Conservation (phyloP, 1,284 basidiomycete species). For the Ganoderma meredithae region DNA sequence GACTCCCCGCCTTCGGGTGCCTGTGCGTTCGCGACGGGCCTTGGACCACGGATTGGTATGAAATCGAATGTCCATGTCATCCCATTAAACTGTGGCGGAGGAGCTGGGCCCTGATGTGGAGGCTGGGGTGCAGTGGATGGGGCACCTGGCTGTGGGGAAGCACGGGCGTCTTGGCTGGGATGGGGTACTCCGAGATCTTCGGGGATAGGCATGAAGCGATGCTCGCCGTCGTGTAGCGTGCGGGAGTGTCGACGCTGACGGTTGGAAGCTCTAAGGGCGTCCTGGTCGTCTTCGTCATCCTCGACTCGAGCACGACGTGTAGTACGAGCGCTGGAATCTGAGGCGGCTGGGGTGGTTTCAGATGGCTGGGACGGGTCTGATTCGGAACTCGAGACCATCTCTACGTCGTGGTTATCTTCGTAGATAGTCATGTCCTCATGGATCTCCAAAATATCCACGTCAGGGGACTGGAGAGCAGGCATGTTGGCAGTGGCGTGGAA, state of each 20-base stretch:
- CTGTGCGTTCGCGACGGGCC: conserved; percentile 3
- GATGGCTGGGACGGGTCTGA: conserved; percentile 10
- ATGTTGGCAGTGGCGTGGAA: background rate
- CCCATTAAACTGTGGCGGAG: conserved; percentile 24
- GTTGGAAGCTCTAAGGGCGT: conserved; percentile 39
- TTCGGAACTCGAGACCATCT: conserved; percentile 13
- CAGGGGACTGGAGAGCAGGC: background rate
- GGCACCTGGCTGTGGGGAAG: conserved; percentile 13
- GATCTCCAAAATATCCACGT: background rate
- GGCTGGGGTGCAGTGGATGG: conserved; percentile 7
- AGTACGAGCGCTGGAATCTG: conserved; percentile 16
- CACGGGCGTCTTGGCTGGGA: conserved; percentile 12
- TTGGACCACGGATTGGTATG: conserved; percentile 17
- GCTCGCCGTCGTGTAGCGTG: conserved; percentile 21
- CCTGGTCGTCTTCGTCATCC: conserved; percentile 39
- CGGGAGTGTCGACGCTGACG: conserved; percentile 39
- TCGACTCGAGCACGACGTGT: conserved; percentile 39
- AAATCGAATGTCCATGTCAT: conserved; percentile 37
- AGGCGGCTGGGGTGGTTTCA: conserved; percentile 7
- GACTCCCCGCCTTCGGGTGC: conserved; percentile 7
- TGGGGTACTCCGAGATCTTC: conserved; percentile 32
- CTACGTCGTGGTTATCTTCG: conserved; percentile 25
- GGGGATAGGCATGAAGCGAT: conserved; percentile 30
- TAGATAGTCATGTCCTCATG: background rate
- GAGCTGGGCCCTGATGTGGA: conserved; percentile 18